Conservation (phyloP, 495 filamentous ascomycete species). For the Aspergillus nidulans region DNA sequence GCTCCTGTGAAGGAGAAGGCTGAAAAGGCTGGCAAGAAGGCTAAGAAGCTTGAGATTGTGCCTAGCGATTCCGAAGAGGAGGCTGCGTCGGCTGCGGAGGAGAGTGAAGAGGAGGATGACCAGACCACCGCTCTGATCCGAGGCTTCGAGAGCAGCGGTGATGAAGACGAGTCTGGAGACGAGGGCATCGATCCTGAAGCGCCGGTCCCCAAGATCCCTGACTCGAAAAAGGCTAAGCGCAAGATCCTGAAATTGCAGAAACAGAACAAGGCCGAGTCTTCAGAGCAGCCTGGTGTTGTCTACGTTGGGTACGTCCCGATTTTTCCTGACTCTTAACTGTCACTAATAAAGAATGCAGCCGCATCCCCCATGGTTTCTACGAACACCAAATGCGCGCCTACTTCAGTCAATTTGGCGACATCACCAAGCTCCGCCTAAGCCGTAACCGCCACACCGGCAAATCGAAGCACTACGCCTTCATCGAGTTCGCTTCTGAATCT, state of each 20-base stretch:
- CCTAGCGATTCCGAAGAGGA: conserved; percentile 29
- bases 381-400: conserved; percentile 92
- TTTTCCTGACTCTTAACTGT: neutral
- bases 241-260: conserved; percentile 51
- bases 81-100: conserved; percentile 25
- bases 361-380: conserved; percentile 93
- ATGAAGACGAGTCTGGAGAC: conserved; percentile 51
- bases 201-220: conserved; percentile 54
- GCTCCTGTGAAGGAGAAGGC: conserved; percentile 31
- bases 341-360: conserved; percentile 35
- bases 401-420: conserved; percentile 90
- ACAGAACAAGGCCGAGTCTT: conserved; percentile 24
- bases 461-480: conserved; percentile 87
- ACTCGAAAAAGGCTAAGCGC: conserved; percentile 60
- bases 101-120: conserved; percentile 45
- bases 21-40: conserved; percentile 25
- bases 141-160: conserved; percentile 78
- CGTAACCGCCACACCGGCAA: conserved; percentile 85
- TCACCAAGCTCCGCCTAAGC: conserved; percentile 76
- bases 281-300: conserved; percentile 67
- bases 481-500: conserved; percentile 74
- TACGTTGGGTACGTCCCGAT: conserved; percentile 64
- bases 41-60: conserved; percentile 28
- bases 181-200: conserved; percentile 53
- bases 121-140: conserved; percentile 66